Base-by-base conservation (phyloP, 805 yeast species). In the Lipomyces orientalis region DNA sequence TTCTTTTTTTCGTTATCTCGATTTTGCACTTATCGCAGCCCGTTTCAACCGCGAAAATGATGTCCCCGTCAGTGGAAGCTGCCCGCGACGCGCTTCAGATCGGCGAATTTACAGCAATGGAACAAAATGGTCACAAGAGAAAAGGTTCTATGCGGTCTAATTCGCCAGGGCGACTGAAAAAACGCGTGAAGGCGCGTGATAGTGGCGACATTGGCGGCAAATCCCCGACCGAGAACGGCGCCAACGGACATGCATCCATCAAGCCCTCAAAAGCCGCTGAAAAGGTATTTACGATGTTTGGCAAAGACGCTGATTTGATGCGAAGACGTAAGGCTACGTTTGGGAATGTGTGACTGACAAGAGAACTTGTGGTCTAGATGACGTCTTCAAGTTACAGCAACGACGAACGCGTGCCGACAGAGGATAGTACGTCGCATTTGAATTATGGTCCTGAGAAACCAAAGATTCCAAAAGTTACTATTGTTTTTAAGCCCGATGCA, bases 401-500 rank as follows among this genome's bases (percentile, higher is more conserved):
- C 49, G 22, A 0, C 10, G 19, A 43, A 22, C 49, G 16, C n/a
- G 22, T 43, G 49, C 49, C n/a, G 49, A 43, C 16, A 16, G 49
- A 43, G 49, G 49, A 43, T 19, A 43, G 7, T 8, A 43, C 49
- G 16, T 16, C 49, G 22, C 49, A 43, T n/a, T 16, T 43, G 19
- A 35, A 35, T 22, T 16, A 52, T 10, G 16, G 58, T 8, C 8
- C 58, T 10, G 58, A 58, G 37, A 31, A 19, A 5, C 29, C 31
- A 10, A 52, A 25, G 29, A 58, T 60, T 25, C 61, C 65, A 34
- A 63, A 55, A 16, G 58, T 63, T 29, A 56, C 65, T 14, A 57
- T 63, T 35, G 61, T 63, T 16, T 57, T 63, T 39, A 63, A 63
- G 43, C 58, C 61, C 5, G 58, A 63, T 29, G 58, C 55, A 31